Evolutionary conservation across 2,329 filamentous ascomycete genomes (phyloP), one percentile per base, ranked within the genome.

Genomic region (Diaporthe ampelina): DNA sequence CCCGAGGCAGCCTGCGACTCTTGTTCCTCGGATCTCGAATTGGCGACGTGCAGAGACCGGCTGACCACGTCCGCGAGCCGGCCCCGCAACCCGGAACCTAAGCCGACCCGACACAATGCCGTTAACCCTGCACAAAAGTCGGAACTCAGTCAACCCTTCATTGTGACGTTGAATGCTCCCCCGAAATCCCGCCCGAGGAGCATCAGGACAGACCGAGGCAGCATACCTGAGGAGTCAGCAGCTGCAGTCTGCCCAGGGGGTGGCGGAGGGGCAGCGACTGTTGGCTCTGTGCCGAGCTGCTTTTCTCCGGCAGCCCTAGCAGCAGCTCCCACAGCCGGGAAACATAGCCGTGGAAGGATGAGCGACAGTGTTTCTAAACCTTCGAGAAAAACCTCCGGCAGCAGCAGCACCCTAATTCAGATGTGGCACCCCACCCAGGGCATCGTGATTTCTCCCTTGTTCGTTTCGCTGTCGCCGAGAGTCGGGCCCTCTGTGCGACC

Each of bases 381-480:
- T 68, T 68, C 63, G n/a, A 57, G 29, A 68, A 68, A 68, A 37
- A 37, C 19, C 15, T 54, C 63, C 63, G 63, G 32, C 63, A n/a
- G 17, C 63, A 54, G 48, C 15, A 17, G 40, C 45, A 29, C 24
- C 26, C 37, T 45, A 67, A 37, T 40, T 52, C 63, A 35, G 52
- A 52, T 52, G 32, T 68, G 63, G 63, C 17, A 52, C 19, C 48
- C 56, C 48, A 63, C 59, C 10, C 29, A 54, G 29, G 29, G 17
- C 29, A 50, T 65, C 24, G 70, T 65, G 48, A 35, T 65, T 65
- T 65, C n/a, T 65, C 58, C 57, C 58, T 43, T 67, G 45, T 45
- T 68, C 43, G 61, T 69, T 21, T 75, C 74, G 74, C 72, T 63
- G 58, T 74, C 72, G 59, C 72, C 74, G 74, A 74, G 52, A 48